Evolutionary conservation across 2,329 filamentous ascomycete species (phyloP).

Genomic region (Chlorencoelia australis): DNA sequence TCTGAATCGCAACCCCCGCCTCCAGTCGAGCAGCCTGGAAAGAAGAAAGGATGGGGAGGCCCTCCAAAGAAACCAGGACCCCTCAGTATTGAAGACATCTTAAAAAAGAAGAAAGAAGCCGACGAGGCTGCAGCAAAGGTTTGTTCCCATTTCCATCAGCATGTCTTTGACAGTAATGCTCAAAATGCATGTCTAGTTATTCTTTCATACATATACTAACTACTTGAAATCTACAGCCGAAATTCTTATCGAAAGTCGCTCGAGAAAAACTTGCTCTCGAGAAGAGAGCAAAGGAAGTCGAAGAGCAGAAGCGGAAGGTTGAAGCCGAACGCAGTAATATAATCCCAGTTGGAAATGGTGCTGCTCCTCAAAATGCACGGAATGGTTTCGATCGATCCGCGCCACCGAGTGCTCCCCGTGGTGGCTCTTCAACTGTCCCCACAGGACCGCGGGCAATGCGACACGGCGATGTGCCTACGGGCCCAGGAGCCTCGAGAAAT

Average conservation of each 20-base stretch:
- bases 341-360: constrained; percentile 15
- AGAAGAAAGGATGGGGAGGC: constrained; percentile 46
- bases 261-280: constrained; percentile 72
- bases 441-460: constrained; percentile 66
- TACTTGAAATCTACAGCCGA: constrained; percentile 43
- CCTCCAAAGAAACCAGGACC: constrained; percentile 34
- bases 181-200: constrained; percentile 22
- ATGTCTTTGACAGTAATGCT: constrained; percentile 19
- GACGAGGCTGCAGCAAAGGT: constrained; percentile 75
- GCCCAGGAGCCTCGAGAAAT: constrained; percentile 28
- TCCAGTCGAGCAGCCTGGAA: constrained; percentile 33
- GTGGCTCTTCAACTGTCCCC: constrained; percentile 38
- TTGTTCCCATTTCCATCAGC: constrained; percentile 16
- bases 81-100: constrained; percentile 75
- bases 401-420: constrained; percentile 18
- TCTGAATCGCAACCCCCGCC: constrained; percentile 31
- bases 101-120: constrained; percentile 76
- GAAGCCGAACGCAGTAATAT: constrained; percentile 22
- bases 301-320: constrained; percentile 45
- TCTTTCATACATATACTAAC: constrained; percentile 17
- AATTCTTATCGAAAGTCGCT: constrained; percentile 76
- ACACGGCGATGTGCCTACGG: constrained; percentile 36
- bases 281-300: constrained; percentile 62
- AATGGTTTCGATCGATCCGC: constrained; percentile 15
- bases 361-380: constrained; percentile 14